phyloP scores from a whole-genome alignment of 1,284 basidiomycete species.

The Ustilago vetiveriae region DNA sequence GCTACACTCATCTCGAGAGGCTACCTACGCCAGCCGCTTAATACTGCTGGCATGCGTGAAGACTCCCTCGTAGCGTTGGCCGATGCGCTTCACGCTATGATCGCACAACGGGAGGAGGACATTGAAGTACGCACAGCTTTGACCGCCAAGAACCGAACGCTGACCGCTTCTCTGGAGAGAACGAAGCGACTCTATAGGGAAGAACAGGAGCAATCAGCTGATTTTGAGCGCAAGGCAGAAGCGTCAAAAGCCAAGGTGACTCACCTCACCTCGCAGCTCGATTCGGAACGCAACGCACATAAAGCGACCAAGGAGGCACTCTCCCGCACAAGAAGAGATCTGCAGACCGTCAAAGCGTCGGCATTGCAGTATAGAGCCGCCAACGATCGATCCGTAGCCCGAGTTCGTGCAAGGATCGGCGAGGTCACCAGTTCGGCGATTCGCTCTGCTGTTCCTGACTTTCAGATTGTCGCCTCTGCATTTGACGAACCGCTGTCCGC shows the following conservation, averaged over 20 bases:
- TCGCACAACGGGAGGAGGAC: conserved; percentile 54
- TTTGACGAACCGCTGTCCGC: conserved; percentile 26
- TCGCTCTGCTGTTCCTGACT: conserved; percentile 43
- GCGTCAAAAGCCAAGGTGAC: conserved; percentile 36
- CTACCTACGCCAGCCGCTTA: conserved; percentile 39
- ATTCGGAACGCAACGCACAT: conserved; percentile 36
- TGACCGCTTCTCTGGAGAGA: conserved; percentile 41
- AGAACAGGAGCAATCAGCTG: conserved; percentile 32
- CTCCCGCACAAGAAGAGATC: conserved; percentile 32
- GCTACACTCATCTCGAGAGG: conserved; percentile 48
- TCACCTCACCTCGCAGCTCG: conserved; percentile 25
- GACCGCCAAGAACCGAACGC: conserved; percentile 41
- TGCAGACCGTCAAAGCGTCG: conserved; percentile 44
- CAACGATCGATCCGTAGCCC: conserved; percentile 41
- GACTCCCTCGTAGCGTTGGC: conserved; percentile 28
- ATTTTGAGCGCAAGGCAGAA: conserved; percentile 48
- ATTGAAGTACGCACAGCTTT: conserved; percentile 52
- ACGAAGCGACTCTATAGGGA: conserved; percentile 42
- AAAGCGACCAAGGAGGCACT: conserved; percentile 51
- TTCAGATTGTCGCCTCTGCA: conserved; percentile 44
- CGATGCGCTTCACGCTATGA: conserved; percentile 51
- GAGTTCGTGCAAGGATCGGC: conserved; percentile 44
- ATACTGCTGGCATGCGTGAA: conserved; percentile 26
- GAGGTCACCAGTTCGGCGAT: conserved; percentile 52
- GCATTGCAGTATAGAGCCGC: conserved; percentile 46